These are phyloP conservation scores for Brassica hybrid DNA, from an alignment of 441 rosid genomes.

Conservation along the genomic window DNA sequence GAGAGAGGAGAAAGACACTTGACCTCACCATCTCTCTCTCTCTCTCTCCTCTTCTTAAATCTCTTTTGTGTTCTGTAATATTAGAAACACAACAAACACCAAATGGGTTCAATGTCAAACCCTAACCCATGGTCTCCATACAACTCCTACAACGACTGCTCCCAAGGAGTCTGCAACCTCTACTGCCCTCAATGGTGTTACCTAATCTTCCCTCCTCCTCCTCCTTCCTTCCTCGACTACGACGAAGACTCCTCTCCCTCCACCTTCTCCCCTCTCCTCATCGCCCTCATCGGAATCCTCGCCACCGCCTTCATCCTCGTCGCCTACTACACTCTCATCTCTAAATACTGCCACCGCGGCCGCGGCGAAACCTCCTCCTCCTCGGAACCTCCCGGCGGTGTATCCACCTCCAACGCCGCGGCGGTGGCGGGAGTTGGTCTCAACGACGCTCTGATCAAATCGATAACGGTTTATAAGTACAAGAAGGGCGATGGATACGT, in stretches of 20 bases:
- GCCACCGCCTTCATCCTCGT: conserved; percentile 72
- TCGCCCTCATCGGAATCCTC: conserved; percentile 75
- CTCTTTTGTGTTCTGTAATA: not conserved
- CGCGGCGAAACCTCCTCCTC: conserved; percentile 32
- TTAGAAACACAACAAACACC: conserved; percentile 14
- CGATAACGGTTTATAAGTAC: conserved; percentile 62
- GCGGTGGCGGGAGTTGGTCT: conserved; percentile 48
- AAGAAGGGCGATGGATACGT: conserved; percentile 56
- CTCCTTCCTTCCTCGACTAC: conserved; percentile 48
- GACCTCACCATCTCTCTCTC: conserved; percentile 39
- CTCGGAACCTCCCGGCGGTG: conserved; percentile 24
- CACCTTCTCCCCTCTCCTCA: conserved; percentile 76
- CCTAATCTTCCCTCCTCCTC: conserved; percentile 81
- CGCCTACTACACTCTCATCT: conserved; percentile 73
- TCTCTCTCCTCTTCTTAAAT: conserved; percentile 12
- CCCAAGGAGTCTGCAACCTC: conserved; percentile 76
- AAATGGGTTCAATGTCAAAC: conserved; percentile 63
- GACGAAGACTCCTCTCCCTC: conserved; percentile 49
- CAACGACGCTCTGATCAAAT: conserved; percentile 60
- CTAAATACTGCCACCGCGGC: conserved; percentile 59
- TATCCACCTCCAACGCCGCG: conserved; percentile 12
- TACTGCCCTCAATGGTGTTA: conserved; percentile 92
- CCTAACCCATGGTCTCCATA: conserved; percentile 76
- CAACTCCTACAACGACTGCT: conserved; percentile 70
- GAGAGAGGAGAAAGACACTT: conserved; percentile 46